Evolutionary conservation across 192 early-diverging fungal species (phyloP), one percentile per base, ranked within the genome.

Genomic region (Coemansia interrupta): DNA sequence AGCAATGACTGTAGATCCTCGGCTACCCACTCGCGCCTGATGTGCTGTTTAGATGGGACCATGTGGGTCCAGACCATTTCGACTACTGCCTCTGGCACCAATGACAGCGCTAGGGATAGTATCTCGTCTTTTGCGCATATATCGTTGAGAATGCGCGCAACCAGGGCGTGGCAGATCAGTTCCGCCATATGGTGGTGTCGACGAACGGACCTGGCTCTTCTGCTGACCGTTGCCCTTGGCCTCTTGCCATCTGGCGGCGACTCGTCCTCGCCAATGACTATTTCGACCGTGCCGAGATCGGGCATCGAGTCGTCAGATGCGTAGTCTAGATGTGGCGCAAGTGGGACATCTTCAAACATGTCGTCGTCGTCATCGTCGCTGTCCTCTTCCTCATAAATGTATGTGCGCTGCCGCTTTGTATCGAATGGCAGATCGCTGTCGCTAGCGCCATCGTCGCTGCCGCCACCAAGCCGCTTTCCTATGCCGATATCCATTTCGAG

Each of bases 271-370:
- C 68, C 69, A 0, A 78, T 26, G 1, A 64, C 68, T n/a, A 78
- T 54, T 44, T 78, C 74, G 9, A 78, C 58, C 3, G 74, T 78
- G 23, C 74, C 69, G 2, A 78, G 65, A 50, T 68, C 74, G 6
- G 69, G 74, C 59, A 76, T 28, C 8, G 42, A 42, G 49, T 53
- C 56, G 43, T 66, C 63, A 9, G 62, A 61, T 10, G 2, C 18
- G 10, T 68, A 57, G n/a, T 51, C 58, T 40, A 42, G 11, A 11
- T 4, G 14, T 28, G 39, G 5, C 19, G 10, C 40, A 19, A 23
- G 24, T 10, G 44, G 40, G 13, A 71, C 68, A 14, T 44, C 47
- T 17, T 64, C 68, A 45, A 71, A 64, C 54, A 55, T 47, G 24
- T 54, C 64, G 54, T 66, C 64, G 17, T 64, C 63, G 41, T 64